Evolutionary conservation across 768 basidiomycete species (phyloP).

Genomic region (Arthromyces matolae): DNA sequence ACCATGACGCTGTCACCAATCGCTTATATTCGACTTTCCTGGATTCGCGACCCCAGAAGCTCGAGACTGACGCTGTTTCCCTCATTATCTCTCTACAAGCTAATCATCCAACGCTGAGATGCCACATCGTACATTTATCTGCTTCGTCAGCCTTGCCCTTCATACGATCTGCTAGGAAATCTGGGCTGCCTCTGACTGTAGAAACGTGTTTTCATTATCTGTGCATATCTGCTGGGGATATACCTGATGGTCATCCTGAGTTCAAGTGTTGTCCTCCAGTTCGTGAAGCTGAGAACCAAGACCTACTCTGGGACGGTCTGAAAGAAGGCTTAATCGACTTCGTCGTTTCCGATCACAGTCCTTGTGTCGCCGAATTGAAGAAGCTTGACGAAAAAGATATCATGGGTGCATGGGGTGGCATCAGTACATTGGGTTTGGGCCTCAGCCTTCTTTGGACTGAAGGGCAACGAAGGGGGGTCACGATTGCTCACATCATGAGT

Average conservation of each 20-base stretch:
- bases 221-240: slow-evolving; percentile 64
- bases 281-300: slow-evolving; percentile 66
- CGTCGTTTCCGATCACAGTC: slow-evolving; percentile 95
- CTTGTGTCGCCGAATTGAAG: slow-evolving; percentile 83
- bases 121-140: slow-evolving; percentile 95
- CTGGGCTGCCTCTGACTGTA: slow-evolving; percentile 73
- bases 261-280: slow-evolving; percentile 98
- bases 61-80: slow-evolving; percentile 80
- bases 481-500: slow-evolving; percentile 58
- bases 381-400: slow-evolving; percentile 72
- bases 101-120: slow-evolving; percentile 63
- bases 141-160: slow-evolving; percentile 77
- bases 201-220: slow-evolving; percentile 99
- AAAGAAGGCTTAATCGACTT: slow-evolving; percentile 82
- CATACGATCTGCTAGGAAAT: slow-evolving; percentile 63
- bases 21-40: slow-evolving; percentile 79
- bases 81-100: slow-evolving; percentile 67
- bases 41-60: slow-evolving; percentile 70
- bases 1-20: slow-evolving; percentile 39
- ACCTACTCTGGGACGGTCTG: slow-evolving; percentile 78
- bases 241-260: slow-evolving; percentile 75
- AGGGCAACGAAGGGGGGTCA: slow-evolving; percentile 53
- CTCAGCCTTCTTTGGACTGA: slow-evolving; percentile 90
- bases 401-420: slow-evolving; percentile 93
- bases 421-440: slow-evolving; percentile 87